These are phyloP conservation scores for Leishmania gerbilli DNA, from an alignment of 208 protist species.

Conservation along the genomic window DNA sequence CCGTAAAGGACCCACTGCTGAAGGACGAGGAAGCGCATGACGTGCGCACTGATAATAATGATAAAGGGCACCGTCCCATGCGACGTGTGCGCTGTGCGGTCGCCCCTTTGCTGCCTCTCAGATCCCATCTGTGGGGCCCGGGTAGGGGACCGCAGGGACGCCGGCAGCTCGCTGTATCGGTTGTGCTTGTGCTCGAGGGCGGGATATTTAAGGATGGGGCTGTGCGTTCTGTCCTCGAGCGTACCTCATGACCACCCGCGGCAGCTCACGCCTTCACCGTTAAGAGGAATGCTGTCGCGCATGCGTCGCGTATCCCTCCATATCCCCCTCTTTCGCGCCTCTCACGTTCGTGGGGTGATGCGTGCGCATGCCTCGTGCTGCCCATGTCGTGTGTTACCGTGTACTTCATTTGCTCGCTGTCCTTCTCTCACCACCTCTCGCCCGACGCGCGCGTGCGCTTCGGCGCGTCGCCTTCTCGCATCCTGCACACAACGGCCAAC, in stretches of 20 bases:
- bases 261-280: not conserved
- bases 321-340: not conserved
- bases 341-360: too few species aligned
- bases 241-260: not conserved
- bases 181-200: not conserved
- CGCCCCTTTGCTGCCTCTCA: not conserved
- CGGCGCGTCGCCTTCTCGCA: not conserved
- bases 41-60: not conserved
- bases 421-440: not conserved
- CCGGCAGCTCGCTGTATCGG: not conserved
- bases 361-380: not conserved
- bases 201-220: not conserved
- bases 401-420: not conserved
- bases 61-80: not conserved
- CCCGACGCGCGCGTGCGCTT: not conserved
- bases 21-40: not conserved
- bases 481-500: not conserved
- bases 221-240: not conserved
- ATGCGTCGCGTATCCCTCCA: not conserved
- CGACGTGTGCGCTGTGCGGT: not conserved
- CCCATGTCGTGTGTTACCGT: not conserved
- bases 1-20: too few species aligned
- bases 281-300: not conserved
- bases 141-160: too few species aligned
- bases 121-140: not conserved